Base-by-base conservation (phyloP, 495 filamentous ascomycete species). In the Podospora fimiseda region DNA sequence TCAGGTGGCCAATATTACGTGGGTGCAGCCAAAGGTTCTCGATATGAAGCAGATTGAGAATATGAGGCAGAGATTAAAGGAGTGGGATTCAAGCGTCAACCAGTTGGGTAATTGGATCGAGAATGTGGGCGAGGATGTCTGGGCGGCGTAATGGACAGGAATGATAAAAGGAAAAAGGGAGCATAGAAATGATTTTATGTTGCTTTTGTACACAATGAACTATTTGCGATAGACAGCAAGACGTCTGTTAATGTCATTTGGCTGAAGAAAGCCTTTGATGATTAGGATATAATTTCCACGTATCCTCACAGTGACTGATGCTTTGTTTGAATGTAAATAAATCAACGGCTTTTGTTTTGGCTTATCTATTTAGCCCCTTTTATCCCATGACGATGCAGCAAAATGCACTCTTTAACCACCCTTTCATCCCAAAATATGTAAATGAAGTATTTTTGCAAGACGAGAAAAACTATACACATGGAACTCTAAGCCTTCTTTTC, bases 1-100 rank as follows among this genome's bases (percentile, higher is more conserved):
- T 45, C 83, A 90, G 74, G 80, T 97, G 47, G 93, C 93, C 21
- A 80, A 91, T 65, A 96, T 99, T 73, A 89, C 89, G 65, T 99
- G 93, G 93, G 93, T 99, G 38, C 93, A 99, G 77, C 94, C 93
- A 11, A 96, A 96, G 78, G 88, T 96, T 44, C 70, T 98, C 60
- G 93, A 97, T 72, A 88, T 90, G 81, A 83, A 80, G 66, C 94
- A 97, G 78, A 94, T 99, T 59, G 90, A 90, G 64, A 89, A 84
- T 57, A 97, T 99, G 93, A 83, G 88, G 60, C 76, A 79, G 61
- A 72, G 91, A 48, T 70, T 99, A 64, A 82, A 85, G 70, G 90
- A 97, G 54, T 99, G 93, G 93, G 90, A 95, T 73, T 82, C 81
- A 18, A 95, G 89, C 63, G 94, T 98, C 48, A 94, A 96, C 64